These are phyloP conservation scores for Aspergillus sergii DNA, from an alignment of 2,329 filamentous ascomycete species.

Conservation along the genomic window DNA sequence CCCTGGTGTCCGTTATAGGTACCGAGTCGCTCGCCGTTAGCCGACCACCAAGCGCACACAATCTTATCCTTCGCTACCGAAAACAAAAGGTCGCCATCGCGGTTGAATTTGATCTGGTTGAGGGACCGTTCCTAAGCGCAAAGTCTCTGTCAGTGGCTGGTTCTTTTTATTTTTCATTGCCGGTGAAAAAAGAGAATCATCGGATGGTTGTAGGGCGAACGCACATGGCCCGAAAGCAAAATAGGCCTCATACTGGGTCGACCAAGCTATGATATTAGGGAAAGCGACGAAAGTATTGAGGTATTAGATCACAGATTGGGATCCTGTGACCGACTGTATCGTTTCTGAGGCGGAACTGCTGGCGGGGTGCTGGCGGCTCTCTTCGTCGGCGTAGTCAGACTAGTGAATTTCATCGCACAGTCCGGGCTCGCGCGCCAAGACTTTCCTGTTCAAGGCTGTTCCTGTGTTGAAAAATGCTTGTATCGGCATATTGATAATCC, in stretches of 20 bases:
- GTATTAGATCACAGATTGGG: constrained; percentile 16
- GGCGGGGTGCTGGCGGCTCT: constrained; percentile 29
- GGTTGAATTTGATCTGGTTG: constrained; percentile 94
- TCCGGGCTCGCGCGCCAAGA: constrained; percentile 39
- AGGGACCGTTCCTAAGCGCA: constrained; percentile 75
- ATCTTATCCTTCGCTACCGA: constrained; percentile 95
- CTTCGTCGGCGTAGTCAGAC: constrained; percentile 31
- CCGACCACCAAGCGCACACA: constrained; percentile 94
- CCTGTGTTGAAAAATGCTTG: constrained; percentile 20
- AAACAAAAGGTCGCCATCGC: constrained; percentile 95
- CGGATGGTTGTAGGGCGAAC: constrained; percentile 31
- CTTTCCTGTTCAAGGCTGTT: constrained; percentile 24
- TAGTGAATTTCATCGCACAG: constrained; percentile 47
- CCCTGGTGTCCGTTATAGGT: constrained; percentile 97
- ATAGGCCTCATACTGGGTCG: constrained; percentile 85
- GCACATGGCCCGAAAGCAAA: constrained; percentile 86
- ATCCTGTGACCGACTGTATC: constrained; percentile 28
- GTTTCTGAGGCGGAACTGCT: constrained; percentile 28
- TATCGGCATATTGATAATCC: constrained; percentile 30
- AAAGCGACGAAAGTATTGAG: constrained; percentile 14
- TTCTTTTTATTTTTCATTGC: not conserved
- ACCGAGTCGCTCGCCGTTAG: constrained; percentile 96
- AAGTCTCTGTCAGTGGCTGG: constrained; percentile 22
- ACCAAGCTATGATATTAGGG: constrained; percentile 24
- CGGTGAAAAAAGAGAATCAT: constrained; percentile 9